Conservation (phyloP, 305 asterid genomes). For the Withania somnifera region DNA sequence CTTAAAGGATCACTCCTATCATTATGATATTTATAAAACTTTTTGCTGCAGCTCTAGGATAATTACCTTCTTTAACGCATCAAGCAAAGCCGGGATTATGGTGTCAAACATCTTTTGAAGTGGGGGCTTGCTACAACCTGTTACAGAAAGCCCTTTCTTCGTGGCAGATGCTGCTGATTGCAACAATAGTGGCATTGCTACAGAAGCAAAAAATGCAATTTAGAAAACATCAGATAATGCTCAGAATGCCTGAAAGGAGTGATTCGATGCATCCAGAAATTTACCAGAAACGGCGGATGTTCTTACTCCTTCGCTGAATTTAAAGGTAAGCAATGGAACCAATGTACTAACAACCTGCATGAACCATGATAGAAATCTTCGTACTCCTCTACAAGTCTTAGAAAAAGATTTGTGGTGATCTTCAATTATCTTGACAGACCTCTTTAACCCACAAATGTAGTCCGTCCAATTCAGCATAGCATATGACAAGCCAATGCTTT, state of each 20-base stretch:
- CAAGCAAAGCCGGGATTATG: neutral
- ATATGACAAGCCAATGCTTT: conserved; percentile 4
- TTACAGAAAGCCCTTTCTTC: neutral
- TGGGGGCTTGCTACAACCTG: neutral
- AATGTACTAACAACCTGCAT: neutral
- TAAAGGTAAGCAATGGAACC: neutral
- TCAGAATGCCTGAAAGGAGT: neutral
- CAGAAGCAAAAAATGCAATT: neutral
- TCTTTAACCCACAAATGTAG: conserved; percentile 6
- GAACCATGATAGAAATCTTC: neutral
- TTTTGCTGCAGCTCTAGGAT: neutral
- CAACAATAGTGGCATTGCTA: neutral
- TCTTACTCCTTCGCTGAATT: neutral
- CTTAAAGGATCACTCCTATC: neutral
- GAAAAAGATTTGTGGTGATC: neutral
- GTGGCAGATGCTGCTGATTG: neutral
- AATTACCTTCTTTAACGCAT: neutral
- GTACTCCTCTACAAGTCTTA: neutral
- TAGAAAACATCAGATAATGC: neutral
- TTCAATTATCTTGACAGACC: neutral
- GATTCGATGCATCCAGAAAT: neutral
- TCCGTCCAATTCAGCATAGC: neutral
- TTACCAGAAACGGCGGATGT: neutral
- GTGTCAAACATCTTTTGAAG: neutral
- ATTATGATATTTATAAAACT: neutral